phyloP scores from a whole-genome alignment of 2,329 filamentous ascomycete species.

The Claviceps lovelessii region DNA sequence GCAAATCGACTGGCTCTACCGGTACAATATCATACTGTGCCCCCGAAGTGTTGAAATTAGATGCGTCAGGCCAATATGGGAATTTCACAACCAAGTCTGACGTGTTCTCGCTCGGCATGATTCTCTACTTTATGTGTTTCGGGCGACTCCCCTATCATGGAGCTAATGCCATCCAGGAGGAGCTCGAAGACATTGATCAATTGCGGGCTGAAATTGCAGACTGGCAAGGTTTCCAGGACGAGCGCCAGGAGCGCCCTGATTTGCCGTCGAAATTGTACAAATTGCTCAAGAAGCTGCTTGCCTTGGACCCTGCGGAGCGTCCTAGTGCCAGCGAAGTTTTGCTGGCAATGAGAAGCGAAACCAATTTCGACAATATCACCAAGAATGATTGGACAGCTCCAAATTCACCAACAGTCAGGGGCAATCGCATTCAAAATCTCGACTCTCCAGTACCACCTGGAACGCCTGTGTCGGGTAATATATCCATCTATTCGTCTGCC shows the following conservation, averaged over 20 bases:
- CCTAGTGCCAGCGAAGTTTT: slow-evolving; percentile 81
- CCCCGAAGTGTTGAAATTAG: slow-evolving; percentile 71
- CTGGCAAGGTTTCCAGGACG: slow-evolving; percentile 79
- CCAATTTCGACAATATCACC: slow-evolving; percentile 28
- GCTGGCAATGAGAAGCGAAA: slow-evolving; percentile 58
- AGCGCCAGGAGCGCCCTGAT: slow-evolving; percentile 60
- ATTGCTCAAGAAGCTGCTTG: slow-evolving; percentile 66
- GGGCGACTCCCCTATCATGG: slow-evolving; percentile 71
- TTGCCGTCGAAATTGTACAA: slow-evolving; percentile 76
- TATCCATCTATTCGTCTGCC: too few species aligned
- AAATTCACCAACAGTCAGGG: slow-evolving; percentile 26
- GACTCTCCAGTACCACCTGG: slow-evolving; percentile 37
- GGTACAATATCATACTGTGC: slow-evolving; percentile 97
- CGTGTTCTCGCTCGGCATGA: slow-evolving; percentile 97
- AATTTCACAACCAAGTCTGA: slow-evolving; percentile 97
- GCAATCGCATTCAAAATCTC: slow-evolving; percentile 38
- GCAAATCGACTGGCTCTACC: slow-evolving; percentile 85
- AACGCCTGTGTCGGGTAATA: slow-evolving; percentile 32
- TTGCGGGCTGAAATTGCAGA: slow-evolving; percentile 71
- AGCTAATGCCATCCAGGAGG: slow-evolving; percentile 75
- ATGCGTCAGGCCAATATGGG: slow-evolving; percentile 56
- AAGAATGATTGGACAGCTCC: slow-evolving; percentile 19
- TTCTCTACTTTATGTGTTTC: slow-evolving; percentile 96
- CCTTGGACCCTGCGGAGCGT: slow-evolving; percentile 59
- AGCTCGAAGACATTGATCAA: slow-evolving; percentile 78